Conservation (phyloP, 2,329 filamentous ascomycete species). For the Fusarium scirpi region DNA sequence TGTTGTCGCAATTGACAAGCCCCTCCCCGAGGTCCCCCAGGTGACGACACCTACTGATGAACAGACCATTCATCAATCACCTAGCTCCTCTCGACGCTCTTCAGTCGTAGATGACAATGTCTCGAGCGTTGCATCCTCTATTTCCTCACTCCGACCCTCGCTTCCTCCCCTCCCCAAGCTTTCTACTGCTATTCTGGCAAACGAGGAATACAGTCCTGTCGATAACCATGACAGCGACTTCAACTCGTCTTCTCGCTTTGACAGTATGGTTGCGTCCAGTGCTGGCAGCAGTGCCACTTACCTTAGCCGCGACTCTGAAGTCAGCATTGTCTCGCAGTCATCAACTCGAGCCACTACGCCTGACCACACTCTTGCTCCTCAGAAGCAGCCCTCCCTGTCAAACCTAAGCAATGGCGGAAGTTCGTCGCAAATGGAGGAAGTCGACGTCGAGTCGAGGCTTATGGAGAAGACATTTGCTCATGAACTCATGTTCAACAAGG, state of each 20-base stretch:
- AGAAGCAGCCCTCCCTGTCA: constrained; percentile 71
- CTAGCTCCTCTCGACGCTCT: constrained; percentile 57
- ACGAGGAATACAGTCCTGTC: constrained; percentile 62
- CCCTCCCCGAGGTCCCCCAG: constrained; percentile 74
- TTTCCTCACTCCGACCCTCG: constrained; percentile 61
- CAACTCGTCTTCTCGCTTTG: constrained; percentile 67
- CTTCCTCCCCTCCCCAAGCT: constrained; percentile 70
- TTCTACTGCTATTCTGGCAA: constrained; percentile 61
- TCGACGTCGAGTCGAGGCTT: constrained; percentile 83
- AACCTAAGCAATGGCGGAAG: constrained; percentile 77
- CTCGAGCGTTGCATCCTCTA: constrained; percentile 59
- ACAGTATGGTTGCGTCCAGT: constrained; percentile 80
- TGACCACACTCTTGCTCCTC: constrained; percentile 69
- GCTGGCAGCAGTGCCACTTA: constrained; percentile 84
- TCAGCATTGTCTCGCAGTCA: constrained; percentile 81
- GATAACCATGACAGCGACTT: constrained; percentile 65
- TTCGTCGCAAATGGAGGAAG: constrained; percentile 77
- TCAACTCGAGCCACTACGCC: constrained; percentile 92
- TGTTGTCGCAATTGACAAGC: constrained; percentile 70
- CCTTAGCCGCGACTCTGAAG: constrained; percentile 82
- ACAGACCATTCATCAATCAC: constrained; percentile 50
- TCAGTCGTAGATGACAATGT: constrained; percentile 57
- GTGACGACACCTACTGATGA: constrained; percentile 56
- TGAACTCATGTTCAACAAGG: constrained; percentile 92
- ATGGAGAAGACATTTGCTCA: constrained; percentile 92